A percentile compares a stretch with the other conserved stretches of the same genome.
Evolutionary conservation across 2,329 filamentous ascomycete genomes (phyloP).

Genomic region (Ramichloridium luteum): DNA sequence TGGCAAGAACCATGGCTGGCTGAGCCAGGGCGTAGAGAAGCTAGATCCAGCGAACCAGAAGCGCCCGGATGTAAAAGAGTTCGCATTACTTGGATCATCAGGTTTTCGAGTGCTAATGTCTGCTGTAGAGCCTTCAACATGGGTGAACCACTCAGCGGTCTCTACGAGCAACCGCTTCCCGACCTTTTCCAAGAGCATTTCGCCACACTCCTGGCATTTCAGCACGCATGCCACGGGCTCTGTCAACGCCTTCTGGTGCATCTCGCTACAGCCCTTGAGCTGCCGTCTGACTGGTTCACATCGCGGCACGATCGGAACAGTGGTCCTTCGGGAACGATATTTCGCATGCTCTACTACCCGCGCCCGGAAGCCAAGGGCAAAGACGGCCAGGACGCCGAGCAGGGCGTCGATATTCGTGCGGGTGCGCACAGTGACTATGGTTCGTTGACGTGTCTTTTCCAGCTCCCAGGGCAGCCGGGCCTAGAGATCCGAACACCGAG

Average conservation of each 20-base stretch:
- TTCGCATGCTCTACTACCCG: slow-evolving; percentile 41
- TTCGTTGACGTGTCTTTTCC: slow-evolving; percentile 62
- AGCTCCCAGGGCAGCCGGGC: slow-evolving; percentile 70
- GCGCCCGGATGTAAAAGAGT: slow-evolving; percentile 68
- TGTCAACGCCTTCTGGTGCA: slow-evolving; percentile 62
- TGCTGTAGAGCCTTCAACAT: slow-evolving; percentile 77
- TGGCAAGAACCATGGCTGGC: slow-evolving; percentile 73
- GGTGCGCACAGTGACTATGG: slow-evolving; percentile 88
- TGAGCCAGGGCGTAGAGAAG: slow-evolving; percentile 75
- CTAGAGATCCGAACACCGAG: slow-evolving; percentile 61
- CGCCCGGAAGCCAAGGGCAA: slow-evolving; percentile 4
- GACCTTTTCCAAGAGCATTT: slow-evolving; percentile 48
- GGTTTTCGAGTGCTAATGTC: too few relatives aligned
- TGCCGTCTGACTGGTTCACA: slow-evolving; percentile 46
- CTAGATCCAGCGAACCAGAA: slow-evolving; percentile 73
- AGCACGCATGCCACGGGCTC: slow-evolving; percentile 56
- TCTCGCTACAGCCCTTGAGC: slow-evolving; percentile 61
- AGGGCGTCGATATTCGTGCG: slow-evolving; percentile 59
- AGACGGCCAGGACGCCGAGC: slow-evolving; percentile 28
- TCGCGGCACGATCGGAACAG: slow-evolving; percentile 43
- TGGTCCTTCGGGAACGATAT: slow-evolving; percentile 40
- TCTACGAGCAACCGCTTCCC: slow-evolving; percentile 68
- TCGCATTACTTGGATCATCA: slow-evolving; percentile 1
- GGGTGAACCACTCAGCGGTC: slow-evolving; percentile 57
- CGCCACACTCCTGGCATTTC: slow-evolving; percentile 52